Evolutionary conservation across 768 basidiomycete genomes (phyloP).

Genomic region (Auriscalpium microsporum): DNA sequence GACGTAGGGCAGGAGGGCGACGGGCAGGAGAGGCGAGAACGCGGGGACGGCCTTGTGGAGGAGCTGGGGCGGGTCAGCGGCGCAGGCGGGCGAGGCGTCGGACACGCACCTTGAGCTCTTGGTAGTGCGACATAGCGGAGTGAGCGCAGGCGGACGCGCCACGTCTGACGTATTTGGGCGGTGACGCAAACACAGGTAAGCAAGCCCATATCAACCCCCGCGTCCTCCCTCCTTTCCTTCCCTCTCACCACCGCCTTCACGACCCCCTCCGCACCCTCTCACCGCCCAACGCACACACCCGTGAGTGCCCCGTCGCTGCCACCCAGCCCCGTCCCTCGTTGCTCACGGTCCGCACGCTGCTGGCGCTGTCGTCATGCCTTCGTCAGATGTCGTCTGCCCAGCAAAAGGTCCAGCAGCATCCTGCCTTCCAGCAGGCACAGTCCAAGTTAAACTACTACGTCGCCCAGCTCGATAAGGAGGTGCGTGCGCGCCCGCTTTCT

Average conservation of each 20-base stretch:
- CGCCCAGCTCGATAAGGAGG: constrained; percentile 95
- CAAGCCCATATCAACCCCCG: constrained; percentile 35
- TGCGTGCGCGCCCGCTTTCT: constrained; percentile 28
- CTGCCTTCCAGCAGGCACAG: constrained; percentile 75
- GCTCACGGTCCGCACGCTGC: neutral
- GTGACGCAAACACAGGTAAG: constrained; percentile 55
- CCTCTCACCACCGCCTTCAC: constrained; percentile 9
- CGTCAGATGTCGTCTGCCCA: constrained; percentile 59
- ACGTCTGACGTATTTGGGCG: constrained; percentile 31
- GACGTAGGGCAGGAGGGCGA: constrained; percentile 59
- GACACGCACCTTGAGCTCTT: constrained; percentile 40
- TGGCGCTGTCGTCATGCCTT: neutral
- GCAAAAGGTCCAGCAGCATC: constrained; percentile 84
- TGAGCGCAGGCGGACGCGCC: constrained; percentile 1
- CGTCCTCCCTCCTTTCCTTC: constrained; percentile 11
- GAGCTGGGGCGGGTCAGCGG: constrained; percentile 29
- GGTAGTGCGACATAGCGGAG: constrained; percentile 46
- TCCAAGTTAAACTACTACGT: constrained; percentile 77
- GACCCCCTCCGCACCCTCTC: constrained; percentile 3
- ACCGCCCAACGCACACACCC: constrained; percentile 2
- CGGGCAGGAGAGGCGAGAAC: constrained; percentile 65
- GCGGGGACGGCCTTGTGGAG: constrained; percentile 60
- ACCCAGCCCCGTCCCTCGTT: neutral
- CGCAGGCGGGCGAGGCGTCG: neutral
- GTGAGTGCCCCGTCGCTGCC: constrained; percentile 2